phyloP scores from a whole-genome alignment of 495 filamentous ascomycete species.

The Trichoderma orchidacearum region DNA sequence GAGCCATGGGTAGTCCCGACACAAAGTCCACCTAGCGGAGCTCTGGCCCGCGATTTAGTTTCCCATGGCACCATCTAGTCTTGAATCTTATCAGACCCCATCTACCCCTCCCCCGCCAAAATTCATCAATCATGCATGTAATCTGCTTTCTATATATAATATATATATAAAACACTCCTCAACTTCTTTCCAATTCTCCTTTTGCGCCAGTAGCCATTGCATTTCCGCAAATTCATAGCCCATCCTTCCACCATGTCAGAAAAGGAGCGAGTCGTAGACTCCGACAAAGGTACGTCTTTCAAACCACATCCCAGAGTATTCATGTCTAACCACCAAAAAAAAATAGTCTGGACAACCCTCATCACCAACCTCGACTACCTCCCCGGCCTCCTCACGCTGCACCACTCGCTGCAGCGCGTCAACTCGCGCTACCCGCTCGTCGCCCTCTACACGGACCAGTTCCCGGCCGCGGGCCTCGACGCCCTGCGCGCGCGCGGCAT shows the following conservation, averaged over 20 bases:
- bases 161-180: too few relatives aligned
- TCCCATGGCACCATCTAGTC: too few relatives aligned
- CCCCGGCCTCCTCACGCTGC: conserved; percentile 56
- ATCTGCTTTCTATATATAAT: too few relatives aligned
- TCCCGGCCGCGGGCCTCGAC: conserved; percentile 45
- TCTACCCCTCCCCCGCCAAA: too few relatives aligned
- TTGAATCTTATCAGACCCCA: too few relatives aligned
- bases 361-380: conserved; percentile 68
- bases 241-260: conserved; percentile 4
- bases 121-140: too few relatives aligned
- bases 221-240: neutral
- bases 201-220: too few relatives aligned
- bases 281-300: conserved; percentile 11
- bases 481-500: conserved; percentile 54
- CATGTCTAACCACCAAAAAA: neutral
- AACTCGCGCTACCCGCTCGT: conserved; percentile 55
- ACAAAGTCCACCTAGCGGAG: too few relatives aligned
- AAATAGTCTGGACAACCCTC: conserved; percentile 62
- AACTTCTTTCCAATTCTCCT: too few relatives aligned
- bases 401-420: conserved; percentile 46
- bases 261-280: conserved; percentile 9
- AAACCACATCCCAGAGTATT: too few relatives aligned
- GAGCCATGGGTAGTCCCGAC: too few relatives aligned
- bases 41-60: too few relatives aligned
- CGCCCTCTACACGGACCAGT: conserved; percentile 62